Percentiles rank a stretch among this genome's conserved stretches.
These are phyloP conservation scores for Takashimella tepidaria DNA, from an alignment of 1,284 basidiomycete genomes.

Conservation along the genomic window DNA sequence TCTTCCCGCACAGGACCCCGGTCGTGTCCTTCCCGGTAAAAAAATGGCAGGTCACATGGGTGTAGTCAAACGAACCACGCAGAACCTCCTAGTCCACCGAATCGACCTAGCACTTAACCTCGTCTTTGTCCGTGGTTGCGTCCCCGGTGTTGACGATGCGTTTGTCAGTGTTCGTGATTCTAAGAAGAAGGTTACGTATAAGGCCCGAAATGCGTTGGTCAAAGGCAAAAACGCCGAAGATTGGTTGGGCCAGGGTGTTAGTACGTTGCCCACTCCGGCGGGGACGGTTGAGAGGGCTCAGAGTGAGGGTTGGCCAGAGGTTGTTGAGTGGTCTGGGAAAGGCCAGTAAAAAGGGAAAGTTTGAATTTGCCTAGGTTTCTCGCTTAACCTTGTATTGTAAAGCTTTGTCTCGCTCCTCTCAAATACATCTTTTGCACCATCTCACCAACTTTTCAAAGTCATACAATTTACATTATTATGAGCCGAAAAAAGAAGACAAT, in stretches of 20 bases:
- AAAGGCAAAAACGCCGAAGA: conserved; percentile 70
- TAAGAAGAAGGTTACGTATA: conserved; percentile 70
- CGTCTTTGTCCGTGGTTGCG: conserved; percentile 67
- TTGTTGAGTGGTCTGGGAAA: conserved; percentile 42
- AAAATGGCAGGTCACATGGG: conserved; percentile 98
- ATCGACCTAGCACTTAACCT: conserved; percentile 81
- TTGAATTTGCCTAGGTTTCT: not conserved
- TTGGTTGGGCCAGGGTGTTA: conserved; percentile 75
- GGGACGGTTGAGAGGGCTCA: conserved; percentile 65
- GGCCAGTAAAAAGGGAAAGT: conserved; percentile 5
- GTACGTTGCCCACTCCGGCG: conserved; percentile 84
- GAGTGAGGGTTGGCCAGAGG: conserved; percentile 36
- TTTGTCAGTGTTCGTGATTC: conserved; percentile 69
- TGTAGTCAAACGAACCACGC: conserved; percentile 70
- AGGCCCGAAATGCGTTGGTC: conserved; percentile 53
- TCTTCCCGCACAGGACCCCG: conserved; percentile 65
- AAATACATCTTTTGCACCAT: too few species aligned
- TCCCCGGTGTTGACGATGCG: conserved; percentile 54
- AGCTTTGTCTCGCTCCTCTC: too few species aligned
- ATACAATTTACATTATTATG: too few species aligned
- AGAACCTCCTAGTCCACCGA: conserved; percentile 84
- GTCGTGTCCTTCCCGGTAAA: conserved; percentile 90
- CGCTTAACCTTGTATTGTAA: too few species aligned
- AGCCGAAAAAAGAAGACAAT: too few species aligned
- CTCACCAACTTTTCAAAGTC: too few species aligned